Base-by-base conservation (phyloP, 306 rosid genomes). In the Ormosia emarginata region DNA sequence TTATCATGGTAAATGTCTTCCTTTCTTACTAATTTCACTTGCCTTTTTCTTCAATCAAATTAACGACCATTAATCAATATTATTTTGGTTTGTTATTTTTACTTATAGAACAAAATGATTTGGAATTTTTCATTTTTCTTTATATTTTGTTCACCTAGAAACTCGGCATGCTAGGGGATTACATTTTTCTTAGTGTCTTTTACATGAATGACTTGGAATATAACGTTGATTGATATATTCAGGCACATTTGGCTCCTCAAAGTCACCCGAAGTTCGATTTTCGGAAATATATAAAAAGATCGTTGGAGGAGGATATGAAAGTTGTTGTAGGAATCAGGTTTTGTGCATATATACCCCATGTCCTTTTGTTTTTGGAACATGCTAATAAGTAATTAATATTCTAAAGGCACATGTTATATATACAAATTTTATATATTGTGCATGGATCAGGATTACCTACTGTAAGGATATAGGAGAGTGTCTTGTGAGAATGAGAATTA, bases 161-260 rank as follows among this genome's bases (percentile, higher is more conserved):
- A 33, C 34, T 15, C n/a, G 2, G 13, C 14, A 46, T 46, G 52
- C 5, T 11, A 46, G 52, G 52, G 52, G n/a, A 53, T 53, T n/a
- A 53, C 3, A 4, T 2, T 5, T 15, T 53, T 53, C 61, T 1
- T 15, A 0, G 2, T 2, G 30, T 55, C 18, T 5, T 49, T 49
- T 49, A n/a, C n/a, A 49, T 13, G 18, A 49, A 49, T 49, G 17
- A 3, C 56, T 13, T 49, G 59, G 6, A 24, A 24, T 24, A 24
- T 30, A 30, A 7, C 5, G 0, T 24, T 39, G 5, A 75, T 63
- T 73, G 74, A 80, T 79, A 7, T 24, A 24, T 24, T 13, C 88
- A 95, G 99, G 98, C 99, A 76, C 99, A 95, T 86, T 87, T 95
- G 91, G 88, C 92, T 14, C 98, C 98, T 36, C 97, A 89, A 79